Conservation (phyloP, 2,329 filamentous ascomycete genomes). For the Arthrobotrys entomopaga region DNA sequence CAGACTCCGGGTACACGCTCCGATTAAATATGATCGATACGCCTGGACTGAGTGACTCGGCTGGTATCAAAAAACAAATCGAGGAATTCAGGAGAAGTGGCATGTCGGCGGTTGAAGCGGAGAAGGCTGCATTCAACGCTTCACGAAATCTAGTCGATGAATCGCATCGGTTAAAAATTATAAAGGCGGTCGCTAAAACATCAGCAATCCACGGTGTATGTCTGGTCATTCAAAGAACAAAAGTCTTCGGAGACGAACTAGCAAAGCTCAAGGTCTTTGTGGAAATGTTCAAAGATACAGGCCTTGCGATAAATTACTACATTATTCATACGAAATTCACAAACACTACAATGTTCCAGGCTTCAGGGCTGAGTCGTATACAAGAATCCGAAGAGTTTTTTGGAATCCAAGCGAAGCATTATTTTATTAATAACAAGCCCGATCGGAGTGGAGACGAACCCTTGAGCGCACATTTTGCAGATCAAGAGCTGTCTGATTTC, state of each 20-base stretch:
- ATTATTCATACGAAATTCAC: slow-evolving; percentile 37
- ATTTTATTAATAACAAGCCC: slow-evolving; percentile 26
- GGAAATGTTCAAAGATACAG: slow-evolving; percentile 11
- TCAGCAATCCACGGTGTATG: slow-evolving; percentile 17
- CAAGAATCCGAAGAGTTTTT: slow-evolving; percentile 22
- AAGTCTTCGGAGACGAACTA: slow-evolving; percentile 25
- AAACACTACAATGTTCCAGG: slow-evolving; percentile 29
- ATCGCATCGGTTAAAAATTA: slow-evolving; percentile 13
- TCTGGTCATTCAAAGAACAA: slow-evolving; percentile 22
- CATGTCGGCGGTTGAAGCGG: background rate
- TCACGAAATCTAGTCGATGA: slow-evolving; percentile 19
- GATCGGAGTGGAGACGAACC: slow-evolving; percentile 14
- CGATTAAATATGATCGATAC: slow-evolving; percentile 27
- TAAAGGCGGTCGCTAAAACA: slow-evolving; percentile 6
- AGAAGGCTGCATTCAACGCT: slow-evolving; percentile 13
- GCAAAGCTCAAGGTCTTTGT: slow-evolving; percentile 10
- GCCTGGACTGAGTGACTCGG: slow-evolving; percentile 27
- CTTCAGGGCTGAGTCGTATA: slow-evolving; percentile 12
- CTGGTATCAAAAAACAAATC: background rate
- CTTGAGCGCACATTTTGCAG: slow-evolving; percentile 20
- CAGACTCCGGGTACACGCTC: background rate
- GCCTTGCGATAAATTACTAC: slow-evolving; percentile 16
- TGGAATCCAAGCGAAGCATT: slow-evolving; percentile 18
- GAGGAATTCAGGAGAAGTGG: slow-evolving; percentile 16
- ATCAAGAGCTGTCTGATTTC: slow-evolving; percentile 22